Conservation (phyloP, 2,329 filamentous ascomycete species). For the Xylariaceae sp. region DNA sequence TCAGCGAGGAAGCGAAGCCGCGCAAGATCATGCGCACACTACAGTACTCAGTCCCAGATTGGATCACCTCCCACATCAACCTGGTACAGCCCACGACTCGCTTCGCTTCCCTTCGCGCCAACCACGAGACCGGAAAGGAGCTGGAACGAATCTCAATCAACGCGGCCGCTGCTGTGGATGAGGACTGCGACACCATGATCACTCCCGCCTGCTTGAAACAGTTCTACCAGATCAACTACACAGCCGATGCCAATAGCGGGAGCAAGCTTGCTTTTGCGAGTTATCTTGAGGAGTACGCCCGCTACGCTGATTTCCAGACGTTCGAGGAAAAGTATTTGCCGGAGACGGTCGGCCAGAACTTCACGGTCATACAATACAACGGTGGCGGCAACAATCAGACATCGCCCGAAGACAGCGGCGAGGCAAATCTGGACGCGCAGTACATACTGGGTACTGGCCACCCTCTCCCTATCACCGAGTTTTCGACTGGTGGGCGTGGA, state of each 20-base stretch:
- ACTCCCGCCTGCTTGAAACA: conserved; percentile 14
- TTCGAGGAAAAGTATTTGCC: conserved; percentile 14
- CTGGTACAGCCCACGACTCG: conserved; percentile 17
- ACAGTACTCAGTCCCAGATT: conserved; percentile 14
- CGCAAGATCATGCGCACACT: conserved; percentile 14
- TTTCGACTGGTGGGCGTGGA: conserved; percentile 13
- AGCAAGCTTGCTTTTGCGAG: conserved; percentile 16
- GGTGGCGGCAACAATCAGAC: conserved; percentile 15
- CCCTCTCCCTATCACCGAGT: conserved; percentile 17
- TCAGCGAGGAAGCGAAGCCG: conserved; percentile 12
- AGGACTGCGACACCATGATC: conserved; percentile 12
- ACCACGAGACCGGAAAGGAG: conserved; percentile 10
- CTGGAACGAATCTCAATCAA: conserved; percentile 1
- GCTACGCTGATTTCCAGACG: conserved; percentile 10
- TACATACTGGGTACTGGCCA: conserved; percentile 13
- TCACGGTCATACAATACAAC: conserved; percentile 12
- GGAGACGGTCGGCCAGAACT: conserved; percentile 11
- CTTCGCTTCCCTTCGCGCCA: conserved; percentile 11
- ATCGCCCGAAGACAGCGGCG: conserved; percentile 8
- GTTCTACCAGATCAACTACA: conserved; percentile 14
- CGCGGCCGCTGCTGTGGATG: not conserved
- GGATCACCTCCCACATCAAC: conserved; percentile 13
- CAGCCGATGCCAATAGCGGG: conserved; percentile 12
- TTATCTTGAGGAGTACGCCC: conserved; percentile 17
- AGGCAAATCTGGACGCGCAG: conserved; percentile 16